Evolutionary conservation across 73 alveolate species (phyloP).

Genomic region (Tetrahymena malaccensis): DNA sequence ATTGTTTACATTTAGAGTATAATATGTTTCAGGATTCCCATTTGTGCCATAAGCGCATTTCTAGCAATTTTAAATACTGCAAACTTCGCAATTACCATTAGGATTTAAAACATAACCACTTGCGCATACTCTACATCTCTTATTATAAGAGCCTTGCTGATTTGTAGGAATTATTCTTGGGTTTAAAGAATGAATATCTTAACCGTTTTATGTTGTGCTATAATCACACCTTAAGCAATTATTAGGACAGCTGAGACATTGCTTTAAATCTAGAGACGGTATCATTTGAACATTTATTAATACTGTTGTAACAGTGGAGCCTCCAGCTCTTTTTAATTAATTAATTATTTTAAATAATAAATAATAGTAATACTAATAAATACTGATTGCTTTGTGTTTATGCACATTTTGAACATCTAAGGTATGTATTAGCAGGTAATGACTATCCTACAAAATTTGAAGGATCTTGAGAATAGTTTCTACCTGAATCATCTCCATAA

Average conservation of each 20-base stretch:
- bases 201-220: not conserved
- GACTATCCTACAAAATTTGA: not conserved
- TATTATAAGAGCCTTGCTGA: not conserved
- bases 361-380: not conserved
- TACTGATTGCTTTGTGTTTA: not conserved
- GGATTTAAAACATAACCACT: not conserved
- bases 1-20: not conserved
- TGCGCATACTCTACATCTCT: not conserved
- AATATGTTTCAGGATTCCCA: not conserved
- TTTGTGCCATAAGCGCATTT: not conserved
- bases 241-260: not conserved
- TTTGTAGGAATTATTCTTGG: not conserved
- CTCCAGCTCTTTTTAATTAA: not conserved
- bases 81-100: not conserved
- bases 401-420: not conserved
- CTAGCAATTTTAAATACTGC: not conserved
- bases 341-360: not conserved
- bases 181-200: not conserved
- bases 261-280: not conserved
- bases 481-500: not conserved
- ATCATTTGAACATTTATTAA: not conserved
- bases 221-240: not conserved
- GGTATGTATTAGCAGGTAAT: not conserved
- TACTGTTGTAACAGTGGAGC: not conserved
- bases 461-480: not conserved